Conservation (phyloP, 1,284 basidiomycete species). For the Papiliotrema laurentii region DNA sequence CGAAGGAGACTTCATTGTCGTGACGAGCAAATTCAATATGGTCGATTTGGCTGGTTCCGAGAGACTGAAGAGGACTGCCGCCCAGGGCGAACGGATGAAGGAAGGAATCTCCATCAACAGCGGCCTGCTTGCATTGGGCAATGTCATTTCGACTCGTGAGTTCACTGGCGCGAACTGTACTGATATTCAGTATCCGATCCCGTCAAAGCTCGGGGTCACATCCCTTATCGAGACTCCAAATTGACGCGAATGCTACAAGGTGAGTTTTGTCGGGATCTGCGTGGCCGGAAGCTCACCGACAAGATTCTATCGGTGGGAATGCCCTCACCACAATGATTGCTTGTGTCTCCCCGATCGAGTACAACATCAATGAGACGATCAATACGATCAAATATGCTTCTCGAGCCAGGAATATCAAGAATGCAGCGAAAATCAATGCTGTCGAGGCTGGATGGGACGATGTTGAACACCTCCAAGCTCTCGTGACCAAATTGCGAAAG, state of each 20-base stretch:
- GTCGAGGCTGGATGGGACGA: conserved; percentile 98
- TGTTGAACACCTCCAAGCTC: conserved; percentile 88
- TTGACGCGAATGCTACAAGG: conserved; percentile 81
- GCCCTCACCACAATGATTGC: conserved; percentile 98
- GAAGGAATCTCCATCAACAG: conserved; percentile 98
- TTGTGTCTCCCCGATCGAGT: conserved; percentile 88
- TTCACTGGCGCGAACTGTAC: not conserved
- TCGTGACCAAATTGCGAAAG: conserved; percentile 74
- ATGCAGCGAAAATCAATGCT: conserved; percentile 84
- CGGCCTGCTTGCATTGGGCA: conserved; percentile 90
- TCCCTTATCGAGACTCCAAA: conserved; percentile 97
- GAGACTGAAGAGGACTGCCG: conserved; percentile 88
- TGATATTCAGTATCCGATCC: conserved; percentile 75
- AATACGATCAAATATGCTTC: conserved; percentile 99
- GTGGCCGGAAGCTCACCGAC: not conserved
- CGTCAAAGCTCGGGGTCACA: conserved; percentile 58
- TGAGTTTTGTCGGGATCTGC: conserved; percentile 1
- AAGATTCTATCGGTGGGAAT: conserved; percentile 96
- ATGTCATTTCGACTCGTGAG: conserved; percentile 81
- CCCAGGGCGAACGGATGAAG: conserved; percentile 89
- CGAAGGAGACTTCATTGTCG: conserved; percentile 74
- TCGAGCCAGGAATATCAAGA: conserved; percentile 95
- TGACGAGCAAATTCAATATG: conserved; percentile 96
- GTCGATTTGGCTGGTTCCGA: conserved; percentile 97
- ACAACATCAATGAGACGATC: conserved; percentile 89